phyloP scores from a whole-genome alignment of 768 basidiomycete species.

The Suillus subluteus region DNA sequence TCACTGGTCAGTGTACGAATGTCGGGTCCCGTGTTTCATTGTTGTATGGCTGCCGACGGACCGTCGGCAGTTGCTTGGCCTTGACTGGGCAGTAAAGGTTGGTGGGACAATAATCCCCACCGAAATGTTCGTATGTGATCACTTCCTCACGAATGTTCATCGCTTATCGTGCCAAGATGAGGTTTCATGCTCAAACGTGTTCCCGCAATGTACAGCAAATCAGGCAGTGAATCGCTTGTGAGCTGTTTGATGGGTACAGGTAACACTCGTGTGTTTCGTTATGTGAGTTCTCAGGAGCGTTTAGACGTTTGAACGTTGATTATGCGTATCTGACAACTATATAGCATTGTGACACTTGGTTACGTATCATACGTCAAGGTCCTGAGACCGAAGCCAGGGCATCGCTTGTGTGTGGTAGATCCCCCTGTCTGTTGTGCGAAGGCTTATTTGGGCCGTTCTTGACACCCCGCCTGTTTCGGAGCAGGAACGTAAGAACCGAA shows the following conservation, averaged over 20 bases:
- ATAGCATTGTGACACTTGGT: no score
- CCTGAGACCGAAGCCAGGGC: neutral
- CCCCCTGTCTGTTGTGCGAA: neutral
- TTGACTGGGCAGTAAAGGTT: conserved; percentile 63
- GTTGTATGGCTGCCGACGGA: neutral
- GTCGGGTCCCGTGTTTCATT: neutral
- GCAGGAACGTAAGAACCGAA: neutral
- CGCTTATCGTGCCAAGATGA: neutral
- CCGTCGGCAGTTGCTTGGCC: conserved; percentile 51
- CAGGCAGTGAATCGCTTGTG: neutral
- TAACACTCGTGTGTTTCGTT: neutral
- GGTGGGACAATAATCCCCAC: conserved; percentile 62
- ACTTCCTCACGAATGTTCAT: neutral
- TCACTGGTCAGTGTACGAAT: neutral
- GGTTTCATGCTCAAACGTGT: no score
- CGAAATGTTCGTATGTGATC: conserved; percentile 51
- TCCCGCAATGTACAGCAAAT: neutral
- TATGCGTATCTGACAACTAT: neutral
- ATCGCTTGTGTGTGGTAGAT: neutral
- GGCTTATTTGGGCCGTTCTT: neutral
- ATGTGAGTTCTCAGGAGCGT: neutral
- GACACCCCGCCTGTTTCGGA: neutral
- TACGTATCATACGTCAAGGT: neutral
- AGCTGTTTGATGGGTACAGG: neutral
- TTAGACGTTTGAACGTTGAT: neutral